Conservation (phyloP, 257 asterid species). For the Handroanthus guayacan region DNA sequence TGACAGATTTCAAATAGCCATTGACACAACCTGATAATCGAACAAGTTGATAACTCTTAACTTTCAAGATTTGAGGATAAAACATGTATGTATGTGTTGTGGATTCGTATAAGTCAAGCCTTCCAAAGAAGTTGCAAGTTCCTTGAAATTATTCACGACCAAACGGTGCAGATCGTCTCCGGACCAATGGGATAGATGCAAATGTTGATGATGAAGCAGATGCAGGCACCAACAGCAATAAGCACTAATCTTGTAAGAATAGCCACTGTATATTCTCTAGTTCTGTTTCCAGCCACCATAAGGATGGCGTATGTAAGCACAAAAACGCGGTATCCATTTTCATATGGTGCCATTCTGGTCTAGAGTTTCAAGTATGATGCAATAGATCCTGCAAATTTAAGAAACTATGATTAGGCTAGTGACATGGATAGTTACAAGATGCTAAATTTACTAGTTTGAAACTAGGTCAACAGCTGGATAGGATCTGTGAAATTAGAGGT, state of each 20-base stretch:
- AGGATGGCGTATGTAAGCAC: conserved; percentile 75
- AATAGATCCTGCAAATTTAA: conserved; percentile 37
- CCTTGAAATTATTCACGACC: conserved; percentile 67
- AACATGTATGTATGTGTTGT: background rate
- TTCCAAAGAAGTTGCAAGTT: conserved; percentile 80
- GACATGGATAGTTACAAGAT: no score
- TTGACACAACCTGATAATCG: conserved; percentile 65
- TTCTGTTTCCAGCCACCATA: conserved; percentile 77
- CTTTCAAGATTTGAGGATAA: background rate
- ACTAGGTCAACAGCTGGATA: no score
- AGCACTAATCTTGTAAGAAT: conserved; percentile 67
- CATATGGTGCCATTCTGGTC: conserved; percentile 78
- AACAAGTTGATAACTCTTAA: background rate
- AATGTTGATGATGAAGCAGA: conserved; percentile 66
- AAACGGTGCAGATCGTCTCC: conserved; percentile 85
- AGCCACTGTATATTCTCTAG: conserved; percentile 59
- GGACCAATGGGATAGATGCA: conserved; percentile 86
- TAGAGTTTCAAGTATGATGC: conserved; percentile 66
- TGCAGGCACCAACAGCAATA: conserved; percentile 72
- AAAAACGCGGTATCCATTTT: conserved; percentile 81
- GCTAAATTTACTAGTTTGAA: no score
- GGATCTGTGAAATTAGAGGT: no score
- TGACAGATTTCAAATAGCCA: conserved; percentile 59
- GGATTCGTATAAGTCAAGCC: conserved; percentile 46
- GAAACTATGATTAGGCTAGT: background rate